phyloP scores from a whole-genome alignment of 495 filamentous ascomycete genomes.

The Achaetomiella virescens region DNA sequence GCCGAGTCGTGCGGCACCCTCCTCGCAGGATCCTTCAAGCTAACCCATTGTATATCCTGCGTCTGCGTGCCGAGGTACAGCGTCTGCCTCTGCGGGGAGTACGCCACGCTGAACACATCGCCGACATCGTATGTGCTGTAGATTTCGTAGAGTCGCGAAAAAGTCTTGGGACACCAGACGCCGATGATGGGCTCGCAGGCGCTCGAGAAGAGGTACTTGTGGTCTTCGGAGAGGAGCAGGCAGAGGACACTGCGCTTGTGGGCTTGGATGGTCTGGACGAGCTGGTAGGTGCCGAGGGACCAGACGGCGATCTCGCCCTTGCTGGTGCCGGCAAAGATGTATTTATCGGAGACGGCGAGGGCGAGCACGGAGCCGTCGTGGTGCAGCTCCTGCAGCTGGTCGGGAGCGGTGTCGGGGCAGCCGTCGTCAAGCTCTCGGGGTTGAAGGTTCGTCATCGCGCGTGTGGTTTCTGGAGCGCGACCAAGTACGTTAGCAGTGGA shows the following conservation, averaged over 20 bases:
- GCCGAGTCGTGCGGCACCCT: constrained; percentile 55
- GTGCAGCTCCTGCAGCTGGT: constrained; percentile 60
- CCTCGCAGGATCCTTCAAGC: constrained; percentile 41
- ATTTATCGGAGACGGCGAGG: constrained; percentile 55
- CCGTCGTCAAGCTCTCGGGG: constrained; percentile 32
- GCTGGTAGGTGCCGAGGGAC: constrained; percentile 80
- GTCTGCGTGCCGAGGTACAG: constrained; percentile 93
- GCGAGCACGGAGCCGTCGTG: constrained; percentile 69
- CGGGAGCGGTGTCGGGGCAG: constrained; percentile 41
- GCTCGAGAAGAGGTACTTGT: constrained; percentile 77
- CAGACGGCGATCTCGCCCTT: constrained; percentile 88
- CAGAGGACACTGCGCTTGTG: constrained; percentile 87
- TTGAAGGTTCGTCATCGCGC: constrained; percentile 32
- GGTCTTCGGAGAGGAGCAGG: constrained; percentile 69
- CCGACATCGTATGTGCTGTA: constrained; percentile 93
- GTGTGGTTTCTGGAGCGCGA: neutral
- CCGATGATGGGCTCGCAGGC: constrained; percentile 92
- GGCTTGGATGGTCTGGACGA: constrained; percentile 66
- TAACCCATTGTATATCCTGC: constrained; percentile 74
- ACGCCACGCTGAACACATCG: constrained; percentile 88
- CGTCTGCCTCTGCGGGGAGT: constrained; percentile 69
- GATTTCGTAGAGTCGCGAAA: constrained; percentile 67
- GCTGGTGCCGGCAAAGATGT: constrained; percentile 84
- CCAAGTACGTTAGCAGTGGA: neutral
- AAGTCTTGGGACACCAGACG: constrained; percentile 51